These are phyloP conservation scores for Bombardia bombarda DNA, from an alignment of 495 filamentous ascomycete species.

Conservation along the genomic window DNA sequence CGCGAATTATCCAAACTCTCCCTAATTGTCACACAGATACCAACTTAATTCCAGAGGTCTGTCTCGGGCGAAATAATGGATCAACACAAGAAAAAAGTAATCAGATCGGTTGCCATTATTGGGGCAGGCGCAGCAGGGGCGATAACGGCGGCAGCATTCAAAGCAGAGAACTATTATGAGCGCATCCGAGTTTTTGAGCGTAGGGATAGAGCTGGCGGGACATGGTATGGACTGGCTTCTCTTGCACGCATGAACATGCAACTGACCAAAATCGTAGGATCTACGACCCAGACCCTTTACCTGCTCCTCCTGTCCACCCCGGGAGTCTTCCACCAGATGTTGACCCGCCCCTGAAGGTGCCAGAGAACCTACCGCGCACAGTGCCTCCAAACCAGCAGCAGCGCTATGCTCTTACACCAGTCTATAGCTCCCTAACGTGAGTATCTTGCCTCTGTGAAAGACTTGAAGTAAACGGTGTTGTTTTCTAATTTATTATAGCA, in stretches of 20 bases:
- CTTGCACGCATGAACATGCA: neutral
- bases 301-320: constrained; percentile 21
- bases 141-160: constrained; percentile 35
- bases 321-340: constrained; percentile 30
- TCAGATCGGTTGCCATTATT: constrained; percentile 44
- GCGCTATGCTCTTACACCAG: constrained; percentile 35
- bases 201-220: constrained; percentile 36
- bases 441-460: constrained; percentile 1
- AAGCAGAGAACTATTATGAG: constrained; percentile 42
- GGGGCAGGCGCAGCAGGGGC: constrained; percentile 44
- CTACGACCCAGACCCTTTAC: constrained; percentile 31
- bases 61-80: too few species aligned
- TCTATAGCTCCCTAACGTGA: constrained; percentile 40
- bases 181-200: constrained; percentile 42
- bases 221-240: constrained; percentile 29
- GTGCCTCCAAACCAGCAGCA: constrained; percentile 31
- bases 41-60: too few species aligned
- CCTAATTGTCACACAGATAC: too few species aligned
- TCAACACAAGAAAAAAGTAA: constrained; percentile 1
- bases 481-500: too few species aligned
- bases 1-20: too few species aligned
- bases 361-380: constrained; percentile 27
- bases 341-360: constrained; percentile 36
- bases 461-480: too few species aligned
- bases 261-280: constrained; percentile 26